phyloP scores from a whole-genome alignment of 768 basidiomycete genomes.

The Royoungia palumana region DNA sequence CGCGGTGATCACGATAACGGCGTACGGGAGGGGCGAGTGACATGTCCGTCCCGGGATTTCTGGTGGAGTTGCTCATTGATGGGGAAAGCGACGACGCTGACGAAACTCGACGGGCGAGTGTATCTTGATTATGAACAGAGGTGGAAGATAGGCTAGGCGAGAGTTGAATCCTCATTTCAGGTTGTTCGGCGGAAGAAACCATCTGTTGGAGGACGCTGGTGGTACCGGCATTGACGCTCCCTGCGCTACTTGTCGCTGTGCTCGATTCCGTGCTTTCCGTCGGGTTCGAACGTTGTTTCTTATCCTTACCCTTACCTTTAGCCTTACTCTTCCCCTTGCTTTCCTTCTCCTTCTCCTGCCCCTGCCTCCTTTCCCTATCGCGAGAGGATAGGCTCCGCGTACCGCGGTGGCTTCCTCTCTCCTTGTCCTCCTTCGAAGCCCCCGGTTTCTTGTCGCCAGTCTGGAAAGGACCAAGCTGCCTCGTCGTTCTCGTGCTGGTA shows the following conservation, averaged over 20 bases:
- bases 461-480: conserved; percentile 36
- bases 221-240: conserved; percentile 17
- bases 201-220: conserved; percentile 5
- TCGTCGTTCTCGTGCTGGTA: conserved; percentile 71
- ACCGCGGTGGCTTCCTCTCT: conserved; percentile 15
- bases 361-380: conserved; percentile 23
- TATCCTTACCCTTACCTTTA: conserved; percentile 31
- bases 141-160: conserved; percentile 17
- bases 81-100: conserved; percentile 12
- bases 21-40: conserved; percentile 9
- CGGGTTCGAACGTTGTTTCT: conserved; percentile 26
- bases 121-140: not conserved
- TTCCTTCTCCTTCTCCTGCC: conserved; percentile 18
- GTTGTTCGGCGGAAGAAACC: conserved; percentile 5
- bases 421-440: conserved; percentile 25
- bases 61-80: conserved; percentile 4
- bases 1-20: conserved; percentile 22
- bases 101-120: conserved; percentile 21
- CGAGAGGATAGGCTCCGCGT: conserved; percentile 12
- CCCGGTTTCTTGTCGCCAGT: conserved; percentile 11
- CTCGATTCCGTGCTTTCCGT: conserved; percentile 34
- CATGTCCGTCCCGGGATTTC: conserved; percentile 7
- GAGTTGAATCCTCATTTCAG: conserved; percentile 14
- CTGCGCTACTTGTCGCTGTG: conserved; percentile 29
- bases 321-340: conserved; percentile 17